Evolutionary conservation across 495 filamentous ascomycete genomes (phyloP).

Genomic region (Haplographium delicatum): DNA sequence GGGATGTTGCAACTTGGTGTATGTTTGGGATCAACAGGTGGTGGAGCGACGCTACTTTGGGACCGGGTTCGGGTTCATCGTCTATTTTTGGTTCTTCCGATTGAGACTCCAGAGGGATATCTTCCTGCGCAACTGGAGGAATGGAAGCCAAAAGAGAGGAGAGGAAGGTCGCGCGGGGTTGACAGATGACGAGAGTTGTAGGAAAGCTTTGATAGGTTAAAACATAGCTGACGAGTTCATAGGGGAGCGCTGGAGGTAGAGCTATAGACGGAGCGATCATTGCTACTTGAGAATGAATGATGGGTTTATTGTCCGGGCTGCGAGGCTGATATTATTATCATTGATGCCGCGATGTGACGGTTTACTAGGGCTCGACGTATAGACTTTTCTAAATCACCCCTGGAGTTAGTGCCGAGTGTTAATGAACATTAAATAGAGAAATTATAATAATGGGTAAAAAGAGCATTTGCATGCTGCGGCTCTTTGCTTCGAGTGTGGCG

Average conservation of each 20-base stretch:
- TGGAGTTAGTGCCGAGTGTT: slow-evolving; percentile 20
- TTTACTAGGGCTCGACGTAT: too few species aligned
- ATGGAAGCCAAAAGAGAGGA: slow-evolving; percentile 28
- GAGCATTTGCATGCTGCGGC: too few species aligned
- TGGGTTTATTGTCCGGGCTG: too few species aligned
- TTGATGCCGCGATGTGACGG: too few species aligned
- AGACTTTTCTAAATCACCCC: too few species aligned
- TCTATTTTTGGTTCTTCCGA: not conserved
- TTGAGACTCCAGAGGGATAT: slow-evolving; percentile 8
- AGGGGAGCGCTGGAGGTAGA: slow-evolving; percentile 44
- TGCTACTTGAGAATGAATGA: not conserved
- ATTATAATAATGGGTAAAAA: not conserved
- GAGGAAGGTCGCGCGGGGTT: slow-evolving; percentile 59
- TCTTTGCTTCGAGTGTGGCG: too few species aligned
- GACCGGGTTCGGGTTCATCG: not conserved
- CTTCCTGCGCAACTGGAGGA: slow-evolving; percentile 4
- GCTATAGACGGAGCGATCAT: slow-evolving; percentile 19
- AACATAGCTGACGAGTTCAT: slow-evolving; percentile 60
- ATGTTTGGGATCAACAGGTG: slow-evolving; percentile 59
- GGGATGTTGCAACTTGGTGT: slow-evolving; percentile 60
- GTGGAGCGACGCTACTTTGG: slow-evolving; percentile 19
- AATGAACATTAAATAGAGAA: slow-evolving; percentile 6
- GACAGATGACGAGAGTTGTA: slow-evolving; percentile 67
- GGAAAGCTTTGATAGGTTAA: slow-evolving; percentile 48
- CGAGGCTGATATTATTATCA: too few species aligned